phyloP scores from a whole-genome alignment of 1,284 basidiomycete genomes.

The Heterobasidion irregulare region DNA sequence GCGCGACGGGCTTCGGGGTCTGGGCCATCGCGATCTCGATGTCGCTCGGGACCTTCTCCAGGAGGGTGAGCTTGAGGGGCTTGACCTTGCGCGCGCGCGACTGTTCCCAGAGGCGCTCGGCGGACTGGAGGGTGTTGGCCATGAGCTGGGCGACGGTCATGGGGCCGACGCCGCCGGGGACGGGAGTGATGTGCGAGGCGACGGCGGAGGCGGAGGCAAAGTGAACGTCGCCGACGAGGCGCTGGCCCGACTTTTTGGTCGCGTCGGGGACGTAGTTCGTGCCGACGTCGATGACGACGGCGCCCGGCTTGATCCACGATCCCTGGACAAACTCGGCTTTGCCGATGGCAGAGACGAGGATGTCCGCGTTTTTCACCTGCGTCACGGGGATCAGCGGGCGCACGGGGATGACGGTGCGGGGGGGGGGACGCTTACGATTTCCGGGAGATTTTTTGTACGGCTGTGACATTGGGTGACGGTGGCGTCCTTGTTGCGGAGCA shows the following conservation, averaged over 20 bases:
- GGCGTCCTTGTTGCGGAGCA: slow-evolving; percentile 87
- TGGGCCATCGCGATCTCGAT: slow-evolving; percentile 97
- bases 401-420: background rate
- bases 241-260: slow-evolving; percentile 92
- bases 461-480: slow-evolving; percentile 99
- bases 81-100: slow-evolving; percentile 61
- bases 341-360: slow-evolving; percentile 92
- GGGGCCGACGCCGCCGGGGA: slow-evolving; percentile 97
- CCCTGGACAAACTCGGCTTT: slow-evolving; percentile 87
- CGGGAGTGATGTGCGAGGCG: slow-evolving; percentile 92
- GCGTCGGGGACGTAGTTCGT: slow-evolving; percentile 93
- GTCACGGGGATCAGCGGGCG: slow-evolving; percentile 3
- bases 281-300: slow-evolving; percentile 93
- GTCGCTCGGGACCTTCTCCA: slow-evolving; percentile 87
- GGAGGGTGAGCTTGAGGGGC: slow-evolving; percentile 73
- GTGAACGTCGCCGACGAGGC: slow-evolving; percentile 95
- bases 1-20: slow-evolving; percentile 82
- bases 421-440: slow-evolving; percentile 46
- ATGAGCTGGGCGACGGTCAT: slow-evolving; percentile 99
- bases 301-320: slow-evolving; percentile 93
- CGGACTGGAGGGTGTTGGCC: slow-evolving; percentile 88
- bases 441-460: slow-evolving; percentile 74
- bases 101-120: slow-evolving; percentile 73
- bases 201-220: slow-evolving; percentile 70
- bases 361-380: slow-evolving; percentile 82